Conservation (phyloP, 2,329 filamentous ascomycete genomes). For the Alternaria atra region DNA sequence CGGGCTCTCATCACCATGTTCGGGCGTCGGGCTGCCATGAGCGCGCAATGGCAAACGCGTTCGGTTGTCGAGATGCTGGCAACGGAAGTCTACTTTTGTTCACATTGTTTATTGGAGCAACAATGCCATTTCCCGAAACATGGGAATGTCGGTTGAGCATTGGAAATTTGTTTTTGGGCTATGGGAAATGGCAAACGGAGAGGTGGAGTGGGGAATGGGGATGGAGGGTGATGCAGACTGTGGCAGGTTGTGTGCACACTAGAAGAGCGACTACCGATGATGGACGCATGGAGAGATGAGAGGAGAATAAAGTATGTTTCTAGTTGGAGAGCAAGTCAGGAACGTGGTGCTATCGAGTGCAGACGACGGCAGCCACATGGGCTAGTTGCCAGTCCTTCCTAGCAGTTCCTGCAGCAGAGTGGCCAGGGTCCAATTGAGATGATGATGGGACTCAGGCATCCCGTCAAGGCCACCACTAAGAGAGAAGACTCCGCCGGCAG, state of each 20-base stretch:
- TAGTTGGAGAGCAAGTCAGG: neutral
- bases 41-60: neutral
- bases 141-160: neutral
- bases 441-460: neutral
- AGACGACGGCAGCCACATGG: neutral
- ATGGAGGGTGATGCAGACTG: neutral
- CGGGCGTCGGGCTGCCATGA: slow-evolving; percentile 5
- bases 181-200: neutral
- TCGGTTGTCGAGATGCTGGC: neutral
- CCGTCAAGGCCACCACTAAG: neutral
- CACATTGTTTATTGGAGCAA: neutral
- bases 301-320: neutral
- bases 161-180: neutral
- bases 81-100: neutral
- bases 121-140: neutral
- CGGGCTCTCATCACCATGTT: neutral
- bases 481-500: neutral
- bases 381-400: neutral
- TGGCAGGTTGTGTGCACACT: neutral
- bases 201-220: neutral
- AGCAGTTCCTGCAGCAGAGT: slow-evolving; percentile 5
- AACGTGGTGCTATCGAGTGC: neutral
- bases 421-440: neutral
- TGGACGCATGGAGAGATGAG: neutral
- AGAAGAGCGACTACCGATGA: neutral